Percentiles rank a stretch among this genome's conserved stretches.
These are phyloP conservation scores for Xylaria curta DNA, from an alignment of 495 filamentous ascomycete species.

Conservation along the genomic window DNA sequence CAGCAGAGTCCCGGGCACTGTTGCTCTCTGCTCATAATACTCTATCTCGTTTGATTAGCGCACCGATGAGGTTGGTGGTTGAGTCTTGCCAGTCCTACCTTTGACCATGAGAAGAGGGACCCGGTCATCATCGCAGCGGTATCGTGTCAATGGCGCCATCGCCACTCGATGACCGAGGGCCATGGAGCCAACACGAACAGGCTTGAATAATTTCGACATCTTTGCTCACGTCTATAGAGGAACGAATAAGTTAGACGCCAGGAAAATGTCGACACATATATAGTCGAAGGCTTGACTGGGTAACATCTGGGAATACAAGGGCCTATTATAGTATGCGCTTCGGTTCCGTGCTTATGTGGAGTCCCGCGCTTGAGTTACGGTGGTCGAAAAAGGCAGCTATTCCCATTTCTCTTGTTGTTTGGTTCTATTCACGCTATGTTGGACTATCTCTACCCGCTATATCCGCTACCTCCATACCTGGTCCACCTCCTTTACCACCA, in stretches of 20 bases:
- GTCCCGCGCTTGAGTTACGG: not conserved
- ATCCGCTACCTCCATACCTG: not conserved
- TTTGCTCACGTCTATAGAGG: not conserved
- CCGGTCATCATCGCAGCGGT: conserved; percentile 51
- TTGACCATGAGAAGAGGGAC: conserved; percentile 26
- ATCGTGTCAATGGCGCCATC: conserved; percentile 63
- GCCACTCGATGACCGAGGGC: conserved; percentile 60
- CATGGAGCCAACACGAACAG: conserved; percentile 55
- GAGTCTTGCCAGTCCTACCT: conserved; percentile 18
- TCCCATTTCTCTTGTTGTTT: not conserved
- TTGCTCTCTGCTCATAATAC: conserved; percentile 62
- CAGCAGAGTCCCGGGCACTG: conserved; percentile 58
- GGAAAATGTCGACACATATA: not conserved
- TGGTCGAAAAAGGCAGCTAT: not conserved
- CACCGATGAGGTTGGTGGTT: conserved; percentile 36
- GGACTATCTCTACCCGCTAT: not conserved
- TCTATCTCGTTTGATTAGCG: conserved; percentile 38
- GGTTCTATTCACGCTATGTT: not conserved
- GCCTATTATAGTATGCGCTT: not conserved
- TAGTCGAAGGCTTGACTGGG: not conserved
- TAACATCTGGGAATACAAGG: not conserved
- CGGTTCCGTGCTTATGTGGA: not conserved
- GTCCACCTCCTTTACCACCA: not conserved
- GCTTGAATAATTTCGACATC: conserved; percentile 56
- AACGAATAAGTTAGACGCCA: not conserved